Conservation (phyloP, 2,329 filamentous ascomycete species). For the Aspergillus japonicus region DNA sequence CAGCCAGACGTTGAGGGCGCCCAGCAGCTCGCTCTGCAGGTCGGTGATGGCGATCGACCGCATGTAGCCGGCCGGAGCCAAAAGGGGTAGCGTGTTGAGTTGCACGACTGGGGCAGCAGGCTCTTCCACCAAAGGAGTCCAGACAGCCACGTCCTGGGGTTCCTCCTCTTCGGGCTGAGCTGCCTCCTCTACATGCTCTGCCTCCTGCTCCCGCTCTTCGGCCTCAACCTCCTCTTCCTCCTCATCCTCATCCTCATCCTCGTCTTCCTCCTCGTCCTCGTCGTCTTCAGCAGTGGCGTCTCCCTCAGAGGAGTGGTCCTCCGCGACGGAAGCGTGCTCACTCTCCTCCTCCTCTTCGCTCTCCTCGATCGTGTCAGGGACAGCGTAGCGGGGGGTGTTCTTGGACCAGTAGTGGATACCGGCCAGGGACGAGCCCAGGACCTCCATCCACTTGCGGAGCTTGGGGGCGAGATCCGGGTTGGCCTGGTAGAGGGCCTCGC, state of each 20-base stretch:
- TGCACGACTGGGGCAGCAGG: not conserved
- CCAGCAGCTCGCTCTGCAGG: slow-evolving; percentile 23
- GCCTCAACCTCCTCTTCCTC: slow-evolving; percentile 1
- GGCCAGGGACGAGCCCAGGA: slow-evolving; percentile 11
- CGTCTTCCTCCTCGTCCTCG: not conserved
- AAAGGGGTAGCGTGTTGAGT: slow-evolving; percentile 8
- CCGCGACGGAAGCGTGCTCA: not conserved
- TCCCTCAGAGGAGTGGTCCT: not conserved
- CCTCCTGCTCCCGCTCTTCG: not conserved
- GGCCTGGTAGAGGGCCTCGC: slow-evolving; percentile 10
- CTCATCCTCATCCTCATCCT: not conserved
- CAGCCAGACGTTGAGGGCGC: slow-evolving; percentile 33
- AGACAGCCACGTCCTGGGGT: not conserved
- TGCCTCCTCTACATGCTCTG: not conserved
- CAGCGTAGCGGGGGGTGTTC: slow-evolving; percentile 10
- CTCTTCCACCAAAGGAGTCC: slow-evolving; percentile 9
- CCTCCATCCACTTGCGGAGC: slow-evolving; percentile 15
- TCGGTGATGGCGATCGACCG: slow-evolving; percentile 27
- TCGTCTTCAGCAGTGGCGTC: slow-evolving; percentile 3
- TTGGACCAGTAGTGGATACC: slow-evolving; percentile 16
- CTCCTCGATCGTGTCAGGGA: slow-evolving; percentile 6
- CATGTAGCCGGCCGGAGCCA: slow-evolving; percentile 26
- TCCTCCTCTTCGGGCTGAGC: not conserved
- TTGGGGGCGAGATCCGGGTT: slow-evolving; percentile 9
- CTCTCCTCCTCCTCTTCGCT: slow-evolving; percentile 7